Conservation (phyloP, 2,329 filamentous ascomycete genomes). For the Phyllosticta capitalensis region DNA sequence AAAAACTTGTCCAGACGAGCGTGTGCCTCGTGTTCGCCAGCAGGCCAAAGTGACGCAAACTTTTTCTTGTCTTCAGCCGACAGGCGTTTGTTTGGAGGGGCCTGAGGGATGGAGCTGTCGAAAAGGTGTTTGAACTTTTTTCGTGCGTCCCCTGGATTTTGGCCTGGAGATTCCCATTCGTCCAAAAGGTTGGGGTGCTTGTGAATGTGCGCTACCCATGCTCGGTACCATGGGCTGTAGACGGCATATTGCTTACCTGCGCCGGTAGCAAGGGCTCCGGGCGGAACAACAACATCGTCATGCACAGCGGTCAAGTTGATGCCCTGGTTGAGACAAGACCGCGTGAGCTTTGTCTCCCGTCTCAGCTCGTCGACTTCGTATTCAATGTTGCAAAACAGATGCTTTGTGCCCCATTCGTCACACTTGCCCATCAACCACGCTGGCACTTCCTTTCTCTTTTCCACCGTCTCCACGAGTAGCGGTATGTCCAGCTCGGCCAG, state of each 20-base stretch:
- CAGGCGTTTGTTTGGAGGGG: constrained; percentile 55
- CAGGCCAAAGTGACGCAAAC: constrained; percentile 56
- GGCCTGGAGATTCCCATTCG: constrained; percentile 46
- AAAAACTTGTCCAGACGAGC: constrained; percentile 58
- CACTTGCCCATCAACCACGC: constrained; percentile 55
- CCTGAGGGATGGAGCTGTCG: constrained; percentile 47
- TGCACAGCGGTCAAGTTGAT: constrained; percentile 64
- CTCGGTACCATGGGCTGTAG: constrained; percentile 70
- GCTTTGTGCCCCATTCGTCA: constrained; percentile 61
- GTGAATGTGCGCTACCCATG: constrained; percentile 67
- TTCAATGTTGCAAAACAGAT: constrained; percentile 76
- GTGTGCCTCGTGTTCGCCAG: constrained; percentile 63
- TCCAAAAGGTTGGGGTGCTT: constrained; percentile 58
- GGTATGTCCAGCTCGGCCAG: constrained; percentile 66
- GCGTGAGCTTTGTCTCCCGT: constrained; percentile 60
- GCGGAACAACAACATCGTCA: constrained; percentile 74
- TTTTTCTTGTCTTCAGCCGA: constrained; percentile 48
- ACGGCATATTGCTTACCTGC: constrained; percentile 73
- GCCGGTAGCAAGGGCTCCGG: constrained; percentile 57
- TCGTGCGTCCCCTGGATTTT: constrained; percentile 44
- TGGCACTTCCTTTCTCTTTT: constrained; percentile 54
- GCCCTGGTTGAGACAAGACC: constrained; percentile 49
- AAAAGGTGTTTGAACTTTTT: constrained; percentile 50
- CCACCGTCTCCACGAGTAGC: constrained; percentile 62
- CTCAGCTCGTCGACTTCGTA: constrained; percentile 88